Percentiles rank a stretch among this genome's conserved stretches.
phyloP scores from a whole-genome alignment of 352 stramenopile species.

The Sclerospora graminicola region DNA sequence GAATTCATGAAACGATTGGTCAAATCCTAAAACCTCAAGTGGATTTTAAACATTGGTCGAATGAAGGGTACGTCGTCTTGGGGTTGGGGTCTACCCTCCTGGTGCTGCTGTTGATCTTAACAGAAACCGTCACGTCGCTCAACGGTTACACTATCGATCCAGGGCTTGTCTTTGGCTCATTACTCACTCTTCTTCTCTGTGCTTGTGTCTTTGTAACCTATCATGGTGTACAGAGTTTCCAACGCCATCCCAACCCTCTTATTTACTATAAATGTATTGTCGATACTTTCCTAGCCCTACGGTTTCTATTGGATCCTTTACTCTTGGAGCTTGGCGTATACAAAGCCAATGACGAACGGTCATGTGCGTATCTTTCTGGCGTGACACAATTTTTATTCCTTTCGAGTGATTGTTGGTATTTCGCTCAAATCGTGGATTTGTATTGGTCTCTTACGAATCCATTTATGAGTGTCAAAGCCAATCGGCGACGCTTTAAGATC shows the following conservation, averaged over 20 bases:
- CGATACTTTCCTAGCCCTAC: slow-evolving; percentile 53
- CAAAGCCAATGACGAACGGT: slow-evolving; percentile 8
- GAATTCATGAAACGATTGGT: slow-evolving; percentile 43
- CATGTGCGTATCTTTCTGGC: slow-evolving; percentile 52
- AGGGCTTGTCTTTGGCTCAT: slow-evolving; percentile 61
- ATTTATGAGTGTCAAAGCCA: slow-evolving; percentile 71
- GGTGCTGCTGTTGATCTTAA: slow-evolving; percentile 26
- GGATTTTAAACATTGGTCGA: slow-evolving; percentile 36
- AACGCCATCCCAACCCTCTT: slow-evolving; percentile 71
- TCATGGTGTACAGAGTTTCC: slow-evolving; percentile 64
- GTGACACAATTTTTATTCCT: slow-evolving; percentile 74
- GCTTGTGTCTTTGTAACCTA: slow-evolving; percentile 71
- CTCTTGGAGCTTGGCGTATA: slow-evolving; percentile 47
- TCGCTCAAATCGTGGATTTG: slow-evolving; percentile 63
- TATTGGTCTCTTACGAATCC: slow-evolving; percentile 75
- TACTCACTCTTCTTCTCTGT: slow-evolving; percentile 63
- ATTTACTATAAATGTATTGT: slow-evolving; percentile 79
- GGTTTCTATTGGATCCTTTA: slow-evolving; percentile 65
- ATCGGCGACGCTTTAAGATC: slow-evolving; percentile 50
- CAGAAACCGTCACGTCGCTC: slow-evolving; percentile 24
- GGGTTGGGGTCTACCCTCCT: slow-evolving; percentile 31
- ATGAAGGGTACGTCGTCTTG: slow-evolving; percentile 34
- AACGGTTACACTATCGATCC: slow-evolving; percentile 85
- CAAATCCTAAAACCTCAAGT: slow-evolving; percentile 46
- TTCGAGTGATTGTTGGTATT: slow-evolving; percentile 76